Base-by-base conservation (phyloP, 495 filamentous ascomycete species). In the Penicillium samsonianum region DNA sequence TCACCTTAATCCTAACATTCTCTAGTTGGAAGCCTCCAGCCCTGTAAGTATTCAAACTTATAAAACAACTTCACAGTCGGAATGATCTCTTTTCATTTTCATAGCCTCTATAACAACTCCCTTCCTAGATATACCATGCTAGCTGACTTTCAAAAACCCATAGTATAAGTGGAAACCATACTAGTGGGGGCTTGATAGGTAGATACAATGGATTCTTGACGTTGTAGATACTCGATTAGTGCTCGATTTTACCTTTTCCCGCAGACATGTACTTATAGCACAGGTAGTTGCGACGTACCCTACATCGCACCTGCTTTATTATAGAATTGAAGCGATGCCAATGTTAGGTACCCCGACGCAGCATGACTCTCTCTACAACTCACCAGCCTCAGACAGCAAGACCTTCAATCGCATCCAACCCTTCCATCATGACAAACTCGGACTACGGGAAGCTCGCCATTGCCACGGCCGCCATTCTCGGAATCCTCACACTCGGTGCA, bases 381-480 rank as follows among this genome's bases (percentile, higher is more conserved):
- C 6, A 17, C 31, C 12, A 14, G n/a, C n/a, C 6, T 17, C 3
- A 17, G 7, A 17, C 6, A 38, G n/a, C 35, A 38, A 38, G 5
- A 9, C 16, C 9, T 38, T 2, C 5, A 38, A 17, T 17, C 2
- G 7, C n/a, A 8, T 17, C n/a, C 16, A 38, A 9, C n/a, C 10
- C 35, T 17, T 38, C 35, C 35, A 38, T 38, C 35, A 38, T 38
- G 35, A 17, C 9, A n/a, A 22, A 59, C 37, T 60, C 58, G 65
- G 53, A 42, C 37, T 62, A 62, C n/a, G 22, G 63, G 19, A 71
- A 64, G 40, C 59, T 54, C 28, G 59, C 64, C 10, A 54, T 71
- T 44, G 66, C 62, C 11, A 62, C 58, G 17, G 55, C 63, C 2
- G 31, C 33, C 28, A 51, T 68, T 11, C 57, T 66, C n/a, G 42